Percentiles rank a stretch among this genome's conserved stretches.
Conservation (phyloP, 1,284 basidiomycete genomes). For the Schizophyllum commune region DNA sequence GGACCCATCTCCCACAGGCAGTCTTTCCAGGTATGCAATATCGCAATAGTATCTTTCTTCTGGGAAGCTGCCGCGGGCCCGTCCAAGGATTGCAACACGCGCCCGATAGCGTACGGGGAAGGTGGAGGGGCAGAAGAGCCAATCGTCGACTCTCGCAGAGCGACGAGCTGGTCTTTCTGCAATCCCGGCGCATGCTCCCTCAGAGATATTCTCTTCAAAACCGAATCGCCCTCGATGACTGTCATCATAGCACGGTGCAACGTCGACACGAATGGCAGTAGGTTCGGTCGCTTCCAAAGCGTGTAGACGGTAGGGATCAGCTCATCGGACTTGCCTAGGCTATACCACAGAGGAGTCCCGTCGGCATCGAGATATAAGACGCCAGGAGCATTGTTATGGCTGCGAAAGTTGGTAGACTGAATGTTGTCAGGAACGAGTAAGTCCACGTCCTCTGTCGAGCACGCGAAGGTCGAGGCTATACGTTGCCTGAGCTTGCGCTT, state of each 20-base stretch:
- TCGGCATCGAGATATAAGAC: conserved; percentile 62
- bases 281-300: conserved; percentile 59
- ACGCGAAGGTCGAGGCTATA: conserved; percentile 37
- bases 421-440: conserved; percentile 65
- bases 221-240: conserved; percentile 33
- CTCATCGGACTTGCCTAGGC: conserved; percentile 59
- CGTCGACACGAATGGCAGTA: conserved; percentile 61
- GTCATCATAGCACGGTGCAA: conserved; percentile 28
- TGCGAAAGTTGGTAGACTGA: conserved; percentile 55
- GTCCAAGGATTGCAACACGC: conserved; percentile 48
- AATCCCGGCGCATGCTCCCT: conserved; percentile 12
- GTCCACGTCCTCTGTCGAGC: conserved; percentile 48
- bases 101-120: conserved; percentile 61
- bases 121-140: conserved; percentile 31
- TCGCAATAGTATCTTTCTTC: conserved; percentile 69
- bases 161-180: conserved; percentile 44
- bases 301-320: conserved; percentile 76
- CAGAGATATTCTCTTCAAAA: conserved; percentile 1
- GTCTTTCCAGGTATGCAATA: conserved; percentile 68
- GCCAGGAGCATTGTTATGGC: conserved; percentile 53
- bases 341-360: conserved; percentile 81
- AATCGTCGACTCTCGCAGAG: conserved; percentile 43
- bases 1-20: conserved; percentile 61
- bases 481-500: conserved; percentile 60
- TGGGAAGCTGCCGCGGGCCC: conserved; percentile 26